Percentiles rank a stretch among this genome's conserved stretches.
These are phyloP conservation scores for Copromyces sp. DNA, from an alignment of 495 filamentous ascomycete species.

Conservation along the genomic window DNA sequence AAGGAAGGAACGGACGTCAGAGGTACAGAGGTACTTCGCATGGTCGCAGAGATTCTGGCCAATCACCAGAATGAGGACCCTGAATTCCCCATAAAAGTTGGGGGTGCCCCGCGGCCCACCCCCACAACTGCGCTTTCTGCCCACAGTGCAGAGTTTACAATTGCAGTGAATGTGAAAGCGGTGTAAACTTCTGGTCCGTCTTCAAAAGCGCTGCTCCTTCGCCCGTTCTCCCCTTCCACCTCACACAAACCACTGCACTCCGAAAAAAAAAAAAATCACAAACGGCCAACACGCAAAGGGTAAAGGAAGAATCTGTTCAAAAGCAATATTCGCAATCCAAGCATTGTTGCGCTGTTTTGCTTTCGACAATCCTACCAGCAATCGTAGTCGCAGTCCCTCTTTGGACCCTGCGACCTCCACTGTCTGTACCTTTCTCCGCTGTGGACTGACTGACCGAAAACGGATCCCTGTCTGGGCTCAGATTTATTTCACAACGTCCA, in stretches of 20 bases:
- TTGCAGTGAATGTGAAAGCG: not conserved
- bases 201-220: not conserved
- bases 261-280: not conserved
- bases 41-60: not conserved
- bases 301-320: not conserved
- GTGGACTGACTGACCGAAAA: not conserved
- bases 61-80: not conserved
- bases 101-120: not conserved
- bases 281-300: not conserved
- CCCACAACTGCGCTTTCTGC: not conserved
- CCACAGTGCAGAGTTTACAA: not conserved
- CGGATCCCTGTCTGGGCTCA: not conserved
- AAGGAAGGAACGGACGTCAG: not conserved
- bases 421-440: not conserved
- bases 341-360: not conserved
- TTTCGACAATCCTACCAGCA: not conserved
- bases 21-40: not conserved
- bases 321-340: not conserved
- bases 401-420: not conserved
- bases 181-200: not conserved
- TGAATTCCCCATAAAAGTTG: not conserved
- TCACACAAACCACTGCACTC: not conserved
- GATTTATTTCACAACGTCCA: not conserved
- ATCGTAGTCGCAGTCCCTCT: not conserved
- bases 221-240: not conserved